Evolutionary conservation across 176 grass and related monocot species (phyloP).

Genomic region (Bothriochloa decipiens): DNA sequence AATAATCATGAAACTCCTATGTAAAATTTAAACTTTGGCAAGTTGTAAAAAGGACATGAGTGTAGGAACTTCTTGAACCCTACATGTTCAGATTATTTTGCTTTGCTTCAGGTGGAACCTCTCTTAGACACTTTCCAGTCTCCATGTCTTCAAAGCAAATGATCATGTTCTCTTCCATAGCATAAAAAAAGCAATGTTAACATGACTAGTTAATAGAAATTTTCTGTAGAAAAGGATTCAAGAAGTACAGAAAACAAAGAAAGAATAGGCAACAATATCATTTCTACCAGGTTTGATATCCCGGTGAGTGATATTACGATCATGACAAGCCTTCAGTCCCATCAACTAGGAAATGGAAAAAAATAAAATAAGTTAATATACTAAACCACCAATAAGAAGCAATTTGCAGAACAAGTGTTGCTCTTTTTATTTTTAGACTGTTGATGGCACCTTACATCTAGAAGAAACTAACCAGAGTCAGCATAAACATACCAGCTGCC

Average conservation of each 20-base stretch:
- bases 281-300: slow-evolving; percentile 96
- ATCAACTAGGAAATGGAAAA: slow-evolving; percentile 57
- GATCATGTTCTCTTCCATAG: slow-evolving; percentile 92
- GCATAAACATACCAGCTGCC: slow-evolving; percentile 79
- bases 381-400: slow-evolving; percentile 32
- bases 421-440: slow-evolving; percentile 1
- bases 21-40: neutral
- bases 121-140: slow-evolving; percentile 81
- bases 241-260: slow-evolving; percentile 25
- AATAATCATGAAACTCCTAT: neutral
- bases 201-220: slow-evolving; percentile 7
- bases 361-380: slow-evolving; percentile 25
- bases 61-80: slow-evolving; percentile 50
- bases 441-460: slow-evolving; percentile 15
- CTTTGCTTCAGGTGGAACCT: slow-evolving; percentile 66
- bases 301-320: slow-evolving; percentile 90
- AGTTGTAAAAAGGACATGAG: slow-evolving; percentile 31
- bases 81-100: slow-evolving; percentile 78
- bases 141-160: slow-evolving; percentile 93
- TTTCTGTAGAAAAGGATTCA: slow-evolving; percentile 11
- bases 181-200: slow-evolving; percentile 51
- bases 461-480: slow-evolving; percentile 29
- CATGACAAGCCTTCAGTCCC: slow-evolving; percentile 90
- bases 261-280: slow-evolving; percentile 27
- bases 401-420: slow-evolving; percentile 21